Percentiles rank a stretch among this genome's conserved stretches.
Evolutionary conservation across 768 basidiomycete species (phyloP).

Genomic region (Suillus weaverae): DNA sequence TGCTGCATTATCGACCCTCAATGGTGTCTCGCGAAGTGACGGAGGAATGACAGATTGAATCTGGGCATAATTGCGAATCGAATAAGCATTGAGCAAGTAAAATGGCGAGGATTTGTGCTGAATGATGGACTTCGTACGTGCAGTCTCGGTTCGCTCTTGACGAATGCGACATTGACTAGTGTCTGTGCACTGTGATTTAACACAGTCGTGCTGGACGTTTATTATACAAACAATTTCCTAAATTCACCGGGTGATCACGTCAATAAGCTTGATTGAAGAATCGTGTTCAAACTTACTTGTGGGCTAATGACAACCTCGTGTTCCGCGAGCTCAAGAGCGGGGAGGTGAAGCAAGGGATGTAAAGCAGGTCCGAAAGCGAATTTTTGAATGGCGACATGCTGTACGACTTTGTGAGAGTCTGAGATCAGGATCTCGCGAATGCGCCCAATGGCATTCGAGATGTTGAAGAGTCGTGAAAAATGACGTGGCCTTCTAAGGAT

Average conservation of each 20-base stretch:
- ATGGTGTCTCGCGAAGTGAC: not conserved
- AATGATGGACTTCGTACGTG: not conserved
- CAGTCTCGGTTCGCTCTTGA: slow-evolving; percentile 1
- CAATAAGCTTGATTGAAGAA: not conserved
- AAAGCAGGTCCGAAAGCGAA: not conserved
- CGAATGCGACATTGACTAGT: not conserved
- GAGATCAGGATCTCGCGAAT: not conserved
- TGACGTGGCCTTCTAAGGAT: not conserved
- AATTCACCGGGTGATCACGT: not conserved
- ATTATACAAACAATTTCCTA: not conserved
- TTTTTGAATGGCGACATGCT: not conserved
- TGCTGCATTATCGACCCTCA: not conserved
- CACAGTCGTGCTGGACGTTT: slow-evolving; percentile 2
- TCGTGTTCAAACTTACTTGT: slow-evolving; percentile 2
- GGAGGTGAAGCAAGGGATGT: not conserved
- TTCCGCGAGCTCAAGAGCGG: not conserved
- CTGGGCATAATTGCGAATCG: slow-evolving; percentile 6
- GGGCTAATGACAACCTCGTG: slow-evolving; percentile 1
- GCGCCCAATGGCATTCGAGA: not conserved
- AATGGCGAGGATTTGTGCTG: not conserved
- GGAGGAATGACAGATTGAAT: slow-evolving; percentile 6
- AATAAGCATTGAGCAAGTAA: not conserved
- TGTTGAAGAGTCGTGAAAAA: not conserved
- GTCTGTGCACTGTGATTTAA: not conserved
- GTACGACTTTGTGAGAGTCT: not conserved